phyloP scores from a whole-genome alignment of 139 green algal genomes.

The Gonium pectorale region DNA sequence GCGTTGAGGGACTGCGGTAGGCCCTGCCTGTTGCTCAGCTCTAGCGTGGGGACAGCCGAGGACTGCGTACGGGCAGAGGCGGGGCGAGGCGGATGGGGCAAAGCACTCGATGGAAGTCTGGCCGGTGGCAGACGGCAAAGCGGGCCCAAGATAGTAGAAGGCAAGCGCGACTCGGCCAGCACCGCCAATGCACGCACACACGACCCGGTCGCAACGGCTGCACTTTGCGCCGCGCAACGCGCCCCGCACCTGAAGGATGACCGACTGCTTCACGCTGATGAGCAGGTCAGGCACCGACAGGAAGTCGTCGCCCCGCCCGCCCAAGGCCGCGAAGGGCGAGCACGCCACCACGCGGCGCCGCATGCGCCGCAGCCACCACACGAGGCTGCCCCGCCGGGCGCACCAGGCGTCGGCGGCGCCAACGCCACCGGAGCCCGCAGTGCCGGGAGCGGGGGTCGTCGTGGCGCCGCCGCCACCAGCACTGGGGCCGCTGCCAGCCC shows the following conservation, averaged over 20 bases:
- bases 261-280: slow-evolving; percentile 17
- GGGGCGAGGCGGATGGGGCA: neutral
- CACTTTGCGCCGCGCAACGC: neutral
- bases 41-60: slow-evolving; percentile 20
- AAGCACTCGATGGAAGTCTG: too few relatives aligned
- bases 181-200: too few relatives aligned
- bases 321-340: slow-evolving; percentile 59
- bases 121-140: too few relatives aligned
- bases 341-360: slow-evolving; percentile 20
- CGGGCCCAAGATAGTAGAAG: too few relatives aligned
- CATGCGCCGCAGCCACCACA: neutral
- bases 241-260: slow-evolving; percentile 50
- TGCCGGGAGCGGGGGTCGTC: too few relatives aligned
- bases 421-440: neutral
- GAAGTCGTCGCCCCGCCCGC: slow-evolving; percentile 59
- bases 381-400: neutral
- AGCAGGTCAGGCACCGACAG: slow-evolving; percentile 53
- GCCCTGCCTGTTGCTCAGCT: slow-evolving; percentile 25
- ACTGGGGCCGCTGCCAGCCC: too few relatives aligned
- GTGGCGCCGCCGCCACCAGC: too few relatives aligned
- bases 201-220: too few relatives aligned
- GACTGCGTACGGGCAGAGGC: neutral
- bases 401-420: neutral
- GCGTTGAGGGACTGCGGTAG: slow-evolving; percentile 54
- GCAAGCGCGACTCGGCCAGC: too few relatives aligned